Percentiles rank a stretch among this genome's conserved stretches.
phyloP scores from a whole-genome alignment of 768 basidiomycete genomes.

The Russula brevipes region DNA sequence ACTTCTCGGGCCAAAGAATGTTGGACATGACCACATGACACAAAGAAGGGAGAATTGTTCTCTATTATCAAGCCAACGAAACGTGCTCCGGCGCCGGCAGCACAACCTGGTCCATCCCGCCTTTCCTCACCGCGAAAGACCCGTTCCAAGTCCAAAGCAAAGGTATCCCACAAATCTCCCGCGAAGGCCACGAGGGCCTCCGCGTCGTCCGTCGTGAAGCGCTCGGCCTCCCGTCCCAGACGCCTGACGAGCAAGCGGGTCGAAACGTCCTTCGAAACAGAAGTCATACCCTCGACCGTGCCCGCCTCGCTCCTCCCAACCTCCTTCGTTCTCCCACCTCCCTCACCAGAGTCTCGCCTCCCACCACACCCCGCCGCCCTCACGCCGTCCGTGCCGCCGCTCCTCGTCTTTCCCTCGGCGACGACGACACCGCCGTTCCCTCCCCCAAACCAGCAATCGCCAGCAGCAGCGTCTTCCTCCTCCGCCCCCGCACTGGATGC shows the following conservation, averaged over 20 bases:
- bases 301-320: slow-evolving; percentile 46
- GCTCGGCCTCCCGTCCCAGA: slow-evolving; percentile 30
- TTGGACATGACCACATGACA: too few relatives aligned
- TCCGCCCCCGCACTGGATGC: background rate
- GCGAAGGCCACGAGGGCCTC: slow-evolving; percentile 24
- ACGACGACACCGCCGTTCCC: slow-evolving; percentile 21
- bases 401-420: background rate
- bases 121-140: slow-evolving; percentile 12
- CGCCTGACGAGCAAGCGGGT: slow-evolving; percentile 26
- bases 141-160: slow-evolving; percentile 18
- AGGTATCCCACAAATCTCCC: slow-evolving; percentile 8
- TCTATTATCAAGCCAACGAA: background rate
- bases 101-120: slow-evolving; percentile 11
- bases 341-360: slow-evolving; percentile 63
- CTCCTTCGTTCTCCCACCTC: slow-evolving; percentile 74
- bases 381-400: slow-evolving; percentile 14
- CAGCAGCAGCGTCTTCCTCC: background rate
- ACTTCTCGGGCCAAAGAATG: background rate
- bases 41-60: background rate
- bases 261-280: slow-evolving; percentile 49
- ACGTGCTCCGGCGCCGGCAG: background rate
- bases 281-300: slow-evolving; percentile 39
- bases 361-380: slow-evolving; percentile 44
- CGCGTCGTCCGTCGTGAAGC: slow-evolving; percentile 33
- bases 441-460: background rate